Conservation (phyloP, 129 eudicot species). For the Artemisia tridentata region DNA sequence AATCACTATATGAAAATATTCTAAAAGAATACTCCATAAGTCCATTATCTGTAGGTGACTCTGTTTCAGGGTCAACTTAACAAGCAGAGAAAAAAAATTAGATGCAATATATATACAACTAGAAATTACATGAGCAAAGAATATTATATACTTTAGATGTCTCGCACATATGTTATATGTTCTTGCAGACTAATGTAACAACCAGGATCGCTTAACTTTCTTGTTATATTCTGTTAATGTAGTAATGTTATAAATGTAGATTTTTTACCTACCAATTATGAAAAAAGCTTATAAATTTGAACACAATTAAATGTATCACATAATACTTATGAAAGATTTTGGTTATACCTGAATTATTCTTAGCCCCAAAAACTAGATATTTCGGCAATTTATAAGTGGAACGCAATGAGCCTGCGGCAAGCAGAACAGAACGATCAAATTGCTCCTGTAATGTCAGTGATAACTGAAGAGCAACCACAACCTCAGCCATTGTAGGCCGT, state of each 20-base stretch:
- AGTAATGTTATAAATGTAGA: background rate
- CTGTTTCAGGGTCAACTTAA: constrained; percentile 11
- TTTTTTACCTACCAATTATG: background rate
- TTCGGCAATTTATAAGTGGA: constrained; percentile 9
- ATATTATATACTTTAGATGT: background rate
- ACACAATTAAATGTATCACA: background rate
- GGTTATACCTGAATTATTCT: constrained; percentile 12
- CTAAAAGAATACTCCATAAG: constrained; percentile 2
- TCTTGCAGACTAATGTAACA: too few relatives aligned
- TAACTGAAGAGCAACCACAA: constrained; percentile 20
- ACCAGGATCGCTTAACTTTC: background rate
- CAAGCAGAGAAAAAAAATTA: background rate
- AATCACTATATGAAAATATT: constrained; percentile 17
- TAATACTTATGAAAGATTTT: background rate
- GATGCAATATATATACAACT: background rate
- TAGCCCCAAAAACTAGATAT: background rate
- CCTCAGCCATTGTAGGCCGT: constrained; percentile 26
- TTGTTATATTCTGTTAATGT: background rate
- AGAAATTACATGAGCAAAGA: background rate
- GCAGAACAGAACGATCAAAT: background rate
- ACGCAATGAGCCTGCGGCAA: background rate
- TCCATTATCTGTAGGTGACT: background rate
- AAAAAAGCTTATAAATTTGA: background rate
- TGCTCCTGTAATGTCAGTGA: constrained; percentile 17
- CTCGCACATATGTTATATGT: too few relatives aligned